Percentiles rank a stretch among this genome's conserved stretches.
phyloP scores from a whole-genome alignment of 2,329 filamentous ascomycete species.

The Pyrenophora teres region DNA sequence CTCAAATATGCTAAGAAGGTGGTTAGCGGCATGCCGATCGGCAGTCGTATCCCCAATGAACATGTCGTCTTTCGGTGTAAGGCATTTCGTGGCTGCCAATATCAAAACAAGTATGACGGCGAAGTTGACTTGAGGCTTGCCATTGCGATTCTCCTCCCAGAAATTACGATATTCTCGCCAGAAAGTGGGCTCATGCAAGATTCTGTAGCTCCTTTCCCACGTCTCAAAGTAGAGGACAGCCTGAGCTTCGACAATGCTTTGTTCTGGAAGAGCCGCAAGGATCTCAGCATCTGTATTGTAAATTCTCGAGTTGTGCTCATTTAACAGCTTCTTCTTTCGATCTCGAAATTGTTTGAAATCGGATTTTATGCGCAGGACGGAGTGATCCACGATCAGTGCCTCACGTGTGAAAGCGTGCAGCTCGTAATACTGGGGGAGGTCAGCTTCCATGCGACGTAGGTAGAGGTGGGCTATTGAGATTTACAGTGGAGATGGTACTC shows the following conservation, averaged over 20 bases:
- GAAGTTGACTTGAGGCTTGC: slow-evolving; percentile 37
- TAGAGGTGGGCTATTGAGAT: neutral
- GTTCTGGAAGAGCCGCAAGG: slow-evolving; percentile 44
- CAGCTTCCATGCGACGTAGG: slow-evolving; percentile 4
- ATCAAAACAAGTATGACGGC: slow-evolving; percentile 50
- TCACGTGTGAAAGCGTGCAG: slow-evolving; percentile 43
- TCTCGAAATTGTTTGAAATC: slow-evolving; percentile 44
- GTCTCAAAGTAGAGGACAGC: slow-evolving; percentile 55
- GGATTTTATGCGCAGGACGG: slow-evolving; percentile 35
- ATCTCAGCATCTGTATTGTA: slow-evolving; percentile 41
- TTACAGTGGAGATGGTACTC: slow-evolving; percentile 42
- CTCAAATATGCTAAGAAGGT: slow-evolving; percentile 49
- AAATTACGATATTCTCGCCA: slow-evolving; percentile 55
- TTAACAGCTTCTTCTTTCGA: slow-evolving; percentile 32
- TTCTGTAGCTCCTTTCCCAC: slow-evolving; percentile 58
- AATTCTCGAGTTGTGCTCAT: slow-evolving; percentile 23
- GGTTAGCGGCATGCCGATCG: slow-evolving; percentile 47
- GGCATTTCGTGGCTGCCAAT: slow-evolving; percentile 45
- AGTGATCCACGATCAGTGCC: slow-evolving; percentile 35
- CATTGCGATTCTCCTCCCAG: slow-evolving; percentile 48
- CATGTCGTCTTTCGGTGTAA: slow-evolving; percentile 37
- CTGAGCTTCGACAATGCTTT: slow-evolving; percentile 49
- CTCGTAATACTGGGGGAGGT: slow-evolving; percentile 40
- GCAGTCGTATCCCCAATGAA: slow-evolving; percentile 52
- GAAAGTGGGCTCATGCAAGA: slow-evolving; percentile 61